Conservation (phyloP, 306 rosid species). For the Heteromeles arbutifolia region DNA sequence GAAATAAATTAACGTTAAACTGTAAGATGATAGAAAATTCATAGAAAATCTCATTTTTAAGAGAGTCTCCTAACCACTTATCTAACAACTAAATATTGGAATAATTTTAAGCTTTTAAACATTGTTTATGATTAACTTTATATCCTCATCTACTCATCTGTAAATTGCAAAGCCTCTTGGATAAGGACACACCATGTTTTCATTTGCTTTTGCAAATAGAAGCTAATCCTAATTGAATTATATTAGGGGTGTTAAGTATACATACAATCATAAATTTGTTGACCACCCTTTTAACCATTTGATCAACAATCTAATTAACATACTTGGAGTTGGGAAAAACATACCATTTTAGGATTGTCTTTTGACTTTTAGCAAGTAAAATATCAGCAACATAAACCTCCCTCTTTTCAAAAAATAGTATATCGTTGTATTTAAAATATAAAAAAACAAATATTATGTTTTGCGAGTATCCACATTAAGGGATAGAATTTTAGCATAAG, state of each 20-base stretch:
- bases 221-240: background rate
- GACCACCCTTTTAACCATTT: background rate
- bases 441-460: too few species aligned
- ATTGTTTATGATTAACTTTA: background rate
- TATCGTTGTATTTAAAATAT: too few species aligned
- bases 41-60: too few species aligned
- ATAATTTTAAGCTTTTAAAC: background rate
- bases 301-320: background rate
- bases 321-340: background rate
- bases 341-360: background rate
- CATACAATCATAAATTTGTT: background rate
- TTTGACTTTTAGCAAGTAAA: background rate
- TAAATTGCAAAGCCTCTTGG: background rate
- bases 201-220: background rate
- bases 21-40: too few species aligned
- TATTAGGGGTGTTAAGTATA: too few species aligned
- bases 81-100: background rate
- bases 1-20: too few species aligned
- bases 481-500: too few species aligned
- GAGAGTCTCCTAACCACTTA: too few species aligned
- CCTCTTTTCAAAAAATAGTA: too few species aligned
- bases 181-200: background rate
- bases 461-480: too few species aligned
- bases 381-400: too few species aligned
- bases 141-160: background rate